phyloP scores from a whole-genome alignment of 176 grass and related monocot species.

The Oryza punctata region DNA sequence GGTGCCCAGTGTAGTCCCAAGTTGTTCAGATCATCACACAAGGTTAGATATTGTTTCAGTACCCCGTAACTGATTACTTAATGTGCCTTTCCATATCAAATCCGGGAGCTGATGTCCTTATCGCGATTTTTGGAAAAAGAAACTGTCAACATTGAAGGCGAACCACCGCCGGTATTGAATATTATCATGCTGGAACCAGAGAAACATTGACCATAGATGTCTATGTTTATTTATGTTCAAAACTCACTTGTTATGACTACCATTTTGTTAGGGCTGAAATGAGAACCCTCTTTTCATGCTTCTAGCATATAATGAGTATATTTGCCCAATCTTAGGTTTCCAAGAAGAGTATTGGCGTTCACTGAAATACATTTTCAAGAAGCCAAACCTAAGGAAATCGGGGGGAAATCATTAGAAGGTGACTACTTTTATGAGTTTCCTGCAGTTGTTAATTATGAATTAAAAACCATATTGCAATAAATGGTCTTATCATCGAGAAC shows the following conservation, averaged over 20 bases:
- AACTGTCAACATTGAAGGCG: neutral
- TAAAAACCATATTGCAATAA: neutral
- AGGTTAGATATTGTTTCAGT: constrained; percentile 11
- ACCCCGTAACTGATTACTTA: neutral
- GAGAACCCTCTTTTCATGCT: neutral
- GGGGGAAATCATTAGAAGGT: neutral
- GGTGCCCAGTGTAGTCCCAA: neutral
- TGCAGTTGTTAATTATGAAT: neutral
- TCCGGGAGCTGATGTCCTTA: neutral
- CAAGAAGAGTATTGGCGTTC: neutral
- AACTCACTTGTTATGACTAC: neutral
- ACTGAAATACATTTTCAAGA: neutral
- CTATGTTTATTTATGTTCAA: neutral
- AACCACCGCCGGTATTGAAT: neutral
- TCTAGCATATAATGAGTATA: neutral
- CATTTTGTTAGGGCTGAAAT: neutral
- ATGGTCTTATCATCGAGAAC: neutral
- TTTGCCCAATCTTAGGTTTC: neutral
- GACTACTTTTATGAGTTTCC: neutral
- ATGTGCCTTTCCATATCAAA: neutral
- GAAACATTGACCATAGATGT: neutral
- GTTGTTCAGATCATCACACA: neutral
- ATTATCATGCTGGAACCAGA: neutral
- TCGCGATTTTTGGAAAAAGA: neutral
- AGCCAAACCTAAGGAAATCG: neutral